Evolutionary conservation across 352 stramenopile species (phyloP).

Genomic region (Phytophthora hybrid): DNA sequence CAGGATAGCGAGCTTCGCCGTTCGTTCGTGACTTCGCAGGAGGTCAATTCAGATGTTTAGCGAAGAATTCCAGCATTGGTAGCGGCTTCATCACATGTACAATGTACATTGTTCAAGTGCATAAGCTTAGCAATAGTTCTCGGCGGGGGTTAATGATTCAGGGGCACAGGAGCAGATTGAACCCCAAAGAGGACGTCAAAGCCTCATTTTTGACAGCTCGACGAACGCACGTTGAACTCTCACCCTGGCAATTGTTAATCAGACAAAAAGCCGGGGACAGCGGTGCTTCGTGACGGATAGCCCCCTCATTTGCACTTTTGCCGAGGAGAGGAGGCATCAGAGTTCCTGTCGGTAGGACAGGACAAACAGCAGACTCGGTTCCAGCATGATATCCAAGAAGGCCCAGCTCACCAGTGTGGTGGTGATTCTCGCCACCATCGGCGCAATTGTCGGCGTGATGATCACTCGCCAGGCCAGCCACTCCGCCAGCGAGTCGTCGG

Average conservation of each 20-base stretch:
- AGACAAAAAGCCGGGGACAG: slow-evolving; percentile 22
- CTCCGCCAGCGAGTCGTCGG: slow-evolving; percentile 40
- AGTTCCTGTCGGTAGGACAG: slow-evolving; percentile 25
- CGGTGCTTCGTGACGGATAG: slow-evolving; percentile 11
- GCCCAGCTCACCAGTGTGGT: slow-evolving; percentile 48
- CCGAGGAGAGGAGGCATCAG: slow-evolving; percentile 30
- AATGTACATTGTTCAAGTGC: too few relatives aligned
- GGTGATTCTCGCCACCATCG: slow-evolving; percentile 56
- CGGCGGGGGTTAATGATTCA: not conserved
- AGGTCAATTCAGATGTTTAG: slow-evolving; percentile 34
- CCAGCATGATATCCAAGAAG: slow-evolving; percentile 49
- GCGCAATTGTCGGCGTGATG: slow-evolving; percentile 56
- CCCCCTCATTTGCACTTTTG: slow-evolving; percentile 43
- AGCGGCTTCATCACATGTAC: not conserved
- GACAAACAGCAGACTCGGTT: slow-evolving; percentile 22
- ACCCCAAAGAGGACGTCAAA: slow-evolving; percentile 12
- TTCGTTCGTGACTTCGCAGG: slow-evolving; percentile 29
- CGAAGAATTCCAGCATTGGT: too few relatives aligned
- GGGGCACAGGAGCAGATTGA: not conserved
- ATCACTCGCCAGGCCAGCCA: slow-evolving; percentile 33
- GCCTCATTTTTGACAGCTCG: slow-evolving; percentile 5
- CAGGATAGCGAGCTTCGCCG: slow-evolving; percentile 15
- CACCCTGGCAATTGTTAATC: slow-evolving; percentile 24
- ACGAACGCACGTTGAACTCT: slow-evolving; percentile 5
- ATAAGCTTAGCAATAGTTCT: not conserved